phyloP scores from a whole-genome alignment of 1,139 yeast species.

The Taiozyma sp. region DNA sequence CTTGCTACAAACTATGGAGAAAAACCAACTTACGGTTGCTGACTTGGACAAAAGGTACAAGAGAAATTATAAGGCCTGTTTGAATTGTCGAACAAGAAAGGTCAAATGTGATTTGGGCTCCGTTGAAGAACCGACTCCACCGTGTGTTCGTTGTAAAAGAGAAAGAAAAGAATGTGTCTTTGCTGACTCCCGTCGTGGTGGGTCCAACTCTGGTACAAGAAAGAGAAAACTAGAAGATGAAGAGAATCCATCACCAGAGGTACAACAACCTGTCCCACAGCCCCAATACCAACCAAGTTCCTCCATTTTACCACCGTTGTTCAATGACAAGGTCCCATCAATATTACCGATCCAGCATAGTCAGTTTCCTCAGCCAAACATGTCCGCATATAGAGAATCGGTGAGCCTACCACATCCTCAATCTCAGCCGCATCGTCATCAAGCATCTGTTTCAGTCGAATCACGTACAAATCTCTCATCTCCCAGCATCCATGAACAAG shows the following conservation, averaged over 20 bases:
- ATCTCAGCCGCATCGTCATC: background rate
- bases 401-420: background rate
- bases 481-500: background rate
- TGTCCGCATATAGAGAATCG: background rate
- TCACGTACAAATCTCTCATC: background rate
- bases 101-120: conserved; percentile 84
- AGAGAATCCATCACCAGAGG: background rate
- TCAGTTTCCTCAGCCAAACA: background rate
- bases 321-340: background rate
- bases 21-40: background rate
- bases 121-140: conserved; percentile 73
- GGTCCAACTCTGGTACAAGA: conserved; percentile 9
- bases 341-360: background rate
- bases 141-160: conserved; percentile 79
- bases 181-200: conserved; percentile 41
- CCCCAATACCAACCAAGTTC: background rate
- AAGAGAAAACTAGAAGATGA: conserved; percentile 8
- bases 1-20: background rate
- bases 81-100: conserved; percentile 77
- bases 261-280: background rate
- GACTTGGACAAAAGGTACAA: conserved; percentile 22
- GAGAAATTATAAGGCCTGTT: conserved; percentile 78
- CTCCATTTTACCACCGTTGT: background rate
- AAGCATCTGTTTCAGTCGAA: background rate
- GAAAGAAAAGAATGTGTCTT: conserved; percentile 81